phyloP scores from a whole-genome alignment of 805 yeast genomes.

The Clavispora fructus region DNA sequence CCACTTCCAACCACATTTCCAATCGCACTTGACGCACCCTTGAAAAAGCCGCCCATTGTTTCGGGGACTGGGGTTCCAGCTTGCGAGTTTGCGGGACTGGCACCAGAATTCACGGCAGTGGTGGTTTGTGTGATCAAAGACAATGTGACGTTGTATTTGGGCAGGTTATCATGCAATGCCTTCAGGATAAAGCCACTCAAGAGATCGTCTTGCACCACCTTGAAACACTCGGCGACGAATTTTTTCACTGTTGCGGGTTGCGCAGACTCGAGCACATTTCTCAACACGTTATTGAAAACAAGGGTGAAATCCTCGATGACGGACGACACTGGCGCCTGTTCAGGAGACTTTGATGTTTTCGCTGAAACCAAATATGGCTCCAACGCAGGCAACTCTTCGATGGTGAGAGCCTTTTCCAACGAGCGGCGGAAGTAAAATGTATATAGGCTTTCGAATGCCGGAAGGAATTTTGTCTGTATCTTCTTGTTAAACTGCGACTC shows the following conservation, averaged over 20 bases:
- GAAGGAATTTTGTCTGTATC: slow-evolving; percentile 46
- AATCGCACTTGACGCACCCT: slow-evolving; percentile 40
- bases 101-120: slow-evolving; percentile 1
- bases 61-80: slow-evolving; percentile 32
- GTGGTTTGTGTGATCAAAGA: slow-evolving; percentile 12
- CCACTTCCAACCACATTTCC: slow-evolving; percentile 38
- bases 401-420: slow-evolving; percentile 70
- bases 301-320: slow-evolving; percentile 81
- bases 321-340: slow-evolving; percentile 69
- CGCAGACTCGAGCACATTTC: slow-evolving; percentile 68
- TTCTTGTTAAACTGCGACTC: slow-evolving; percentile 54
- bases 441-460: slow-evolving; percentile 60
- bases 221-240: slow-evolving; percentile 50
- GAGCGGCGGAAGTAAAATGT: slow-evolving; percentile 71
- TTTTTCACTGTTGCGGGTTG: slow-evolving; percentile 50
- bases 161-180: slow-evolving; percentile 34
- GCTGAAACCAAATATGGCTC: slow-evolving; percentile 33
- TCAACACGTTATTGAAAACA: slow-evolving; percentile 61
- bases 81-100: slow-evolving; percentile 23
- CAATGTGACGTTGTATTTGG: slow-evolving; percentile 33
- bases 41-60: slow-evolving; percentile 33
- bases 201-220: slow-evolving; percentile 60
- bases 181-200: slow-evolving; percentile 44
- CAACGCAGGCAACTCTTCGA: slow-evolving; percentile 67
- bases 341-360: slow-evolving; percentile 31